Conservation (phyloP, 257 asterid genomes). For the Petunia axillaris region DNA sequence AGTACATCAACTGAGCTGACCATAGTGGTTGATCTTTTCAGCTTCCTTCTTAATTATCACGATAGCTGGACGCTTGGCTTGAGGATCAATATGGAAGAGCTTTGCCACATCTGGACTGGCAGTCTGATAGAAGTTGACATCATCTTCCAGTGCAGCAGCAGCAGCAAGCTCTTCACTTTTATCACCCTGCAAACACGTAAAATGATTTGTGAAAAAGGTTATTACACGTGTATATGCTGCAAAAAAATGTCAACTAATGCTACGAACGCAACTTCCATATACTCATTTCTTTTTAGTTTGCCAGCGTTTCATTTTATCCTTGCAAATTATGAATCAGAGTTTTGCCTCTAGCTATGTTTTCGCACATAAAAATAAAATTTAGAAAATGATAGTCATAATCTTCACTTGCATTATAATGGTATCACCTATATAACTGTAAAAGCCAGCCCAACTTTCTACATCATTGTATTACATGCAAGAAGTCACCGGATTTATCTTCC, state of each 20-base stretch:
- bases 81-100: constrained; percentile 78
- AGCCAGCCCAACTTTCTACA: neutral
- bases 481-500: neutral
- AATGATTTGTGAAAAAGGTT: neutral
- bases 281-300: neutral
- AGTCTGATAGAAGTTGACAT: constrained; percentile 88
- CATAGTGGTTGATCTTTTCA: constrained; percentile 74
- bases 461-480: neutral
- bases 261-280: neutral
- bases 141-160: constrained; percentile 81
- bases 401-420: constrained; percentile 10
- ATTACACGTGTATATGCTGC: neutral
- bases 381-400: neutral
- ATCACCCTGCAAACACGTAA: constrained; percentile 60
- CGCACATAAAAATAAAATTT: neutral
- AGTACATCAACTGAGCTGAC: constrained; percentile 47
- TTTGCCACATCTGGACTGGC: constrained; percentile 68
- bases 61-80: constrained; percentile 77
- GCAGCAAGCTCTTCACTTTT: constrained; percentile 76
- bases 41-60: constrained; percentile 83
- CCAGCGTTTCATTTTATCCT: constrained; percentile 6
- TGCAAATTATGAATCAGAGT: neutral
- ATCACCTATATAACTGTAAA: neutral
- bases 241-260: neutral
- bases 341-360: neutral